Evolutionary conservation across 257 asterid species (phyloP).

Genomic region (Euphrasia confusa): DNA sequence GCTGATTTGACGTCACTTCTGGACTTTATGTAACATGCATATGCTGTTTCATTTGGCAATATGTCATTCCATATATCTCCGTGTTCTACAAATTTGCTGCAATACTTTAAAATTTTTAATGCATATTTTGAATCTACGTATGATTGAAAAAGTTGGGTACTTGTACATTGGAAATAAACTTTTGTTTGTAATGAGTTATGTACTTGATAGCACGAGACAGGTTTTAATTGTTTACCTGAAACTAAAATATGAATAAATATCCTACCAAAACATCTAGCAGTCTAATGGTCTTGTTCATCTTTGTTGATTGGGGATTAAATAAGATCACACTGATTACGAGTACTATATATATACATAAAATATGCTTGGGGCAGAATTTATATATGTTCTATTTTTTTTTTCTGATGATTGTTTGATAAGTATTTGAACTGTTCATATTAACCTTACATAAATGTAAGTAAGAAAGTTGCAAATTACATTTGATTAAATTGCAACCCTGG

Average conservation of each 20-base stretch:
- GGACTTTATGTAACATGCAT: background rate
- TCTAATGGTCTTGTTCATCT: background rate
- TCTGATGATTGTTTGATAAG: background rate
- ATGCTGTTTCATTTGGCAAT: background rate
- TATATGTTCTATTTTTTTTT: too few relatives aligned
- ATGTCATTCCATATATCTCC: background rate
- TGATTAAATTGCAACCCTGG: background rate
- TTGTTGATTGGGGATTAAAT: background rate
- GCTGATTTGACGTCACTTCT: background rate
- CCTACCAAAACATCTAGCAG: background rate
- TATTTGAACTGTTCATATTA: background rate
- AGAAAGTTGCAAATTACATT: background rate
- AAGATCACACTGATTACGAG: too few relatives aligned
- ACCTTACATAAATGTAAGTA: background rate
- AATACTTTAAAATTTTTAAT: background rate
- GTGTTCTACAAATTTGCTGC: background rate
- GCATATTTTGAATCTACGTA: background rate
- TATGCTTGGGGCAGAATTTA: too few relatives aligned
- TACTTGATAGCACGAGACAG: background rate
- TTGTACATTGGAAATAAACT: background rate
- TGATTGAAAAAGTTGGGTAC: background rate
- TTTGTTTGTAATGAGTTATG: background rate
- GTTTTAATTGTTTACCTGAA: background rate
- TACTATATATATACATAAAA: too few relatives aligned
- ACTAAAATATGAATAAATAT: background rate